Evolutionary conservation across 2,329 filamentous ascomycete species (phyloP).

Genomic region (Penicillium italicum): DNA sequence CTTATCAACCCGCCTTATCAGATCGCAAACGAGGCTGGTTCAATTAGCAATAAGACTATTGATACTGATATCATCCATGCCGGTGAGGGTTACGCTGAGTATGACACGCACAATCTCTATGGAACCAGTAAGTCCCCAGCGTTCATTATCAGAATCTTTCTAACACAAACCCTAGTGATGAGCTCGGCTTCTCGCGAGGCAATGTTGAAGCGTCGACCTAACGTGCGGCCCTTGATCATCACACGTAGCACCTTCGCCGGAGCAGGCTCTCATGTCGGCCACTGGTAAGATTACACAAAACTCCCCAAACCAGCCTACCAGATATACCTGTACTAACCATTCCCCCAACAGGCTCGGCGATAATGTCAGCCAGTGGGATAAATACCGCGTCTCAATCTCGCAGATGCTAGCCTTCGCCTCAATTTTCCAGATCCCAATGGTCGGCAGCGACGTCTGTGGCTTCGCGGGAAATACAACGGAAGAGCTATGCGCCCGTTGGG

Average conservation of each 20-base stretch:
- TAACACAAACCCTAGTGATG: conserved; percentile 55
- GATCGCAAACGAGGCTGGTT: conserved; percentile 60
- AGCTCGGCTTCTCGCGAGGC: conserved; percentile 60
- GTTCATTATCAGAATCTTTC: not conserved
- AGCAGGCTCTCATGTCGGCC: conserved; percentile 58
- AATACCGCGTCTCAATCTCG: conserved; percentile 58
- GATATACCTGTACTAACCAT: conserved; percentile 6
- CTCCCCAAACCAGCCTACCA: conserved; percentile 33
- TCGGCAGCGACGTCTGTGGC: conserved; percentile 71
- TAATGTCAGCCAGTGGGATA: conserved; percentile 56
- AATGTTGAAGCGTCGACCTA: conserved; percentile 63
- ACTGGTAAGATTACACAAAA: conserved; percentile 42
- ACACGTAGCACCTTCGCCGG: conserved; percentile 74
- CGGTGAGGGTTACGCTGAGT: conserved; percentile 63
- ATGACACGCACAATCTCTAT: conserved; percentile 75
- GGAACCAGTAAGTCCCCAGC: conserved; percentile 52
- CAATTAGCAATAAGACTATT: conserved; percentile 56
- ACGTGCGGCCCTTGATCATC: conserved; percentile 65
- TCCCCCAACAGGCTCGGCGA: conserved; percentile 52
- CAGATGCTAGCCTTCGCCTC: conserved; percentile 60
- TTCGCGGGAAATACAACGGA: conserved; percentile 66
- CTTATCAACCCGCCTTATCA: conserved; percentile 62
- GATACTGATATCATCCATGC: conserved; percentile 63
- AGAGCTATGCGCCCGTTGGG: conserved; percentile 71
- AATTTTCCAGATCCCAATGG: conserved; percentile 66